phyloP scores from a whole-genome alignment of 1,284 basidiomycete species.

The Trichosporon sp. region DNA sequence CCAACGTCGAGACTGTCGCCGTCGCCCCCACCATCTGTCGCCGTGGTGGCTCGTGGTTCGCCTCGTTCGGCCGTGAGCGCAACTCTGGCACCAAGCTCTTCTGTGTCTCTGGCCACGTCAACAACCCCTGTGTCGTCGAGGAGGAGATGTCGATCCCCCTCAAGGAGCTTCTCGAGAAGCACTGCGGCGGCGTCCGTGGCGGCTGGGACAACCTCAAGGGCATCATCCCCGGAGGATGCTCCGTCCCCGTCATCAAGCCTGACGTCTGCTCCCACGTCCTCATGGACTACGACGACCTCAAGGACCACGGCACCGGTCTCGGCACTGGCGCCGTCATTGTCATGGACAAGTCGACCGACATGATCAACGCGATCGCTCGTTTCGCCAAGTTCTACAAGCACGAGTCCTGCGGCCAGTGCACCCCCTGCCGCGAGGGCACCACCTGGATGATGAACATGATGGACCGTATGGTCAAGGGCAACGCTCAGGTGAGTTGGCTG shows the following conservation, averaged over 20 bases:
- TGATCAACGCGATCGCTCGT: conserved; percentile 85
- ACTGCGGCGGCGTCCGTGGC: conserved; percentile 88
- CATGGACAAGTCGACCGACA: conserved; percentile 96
- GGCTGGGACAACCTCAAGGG: conserved; percentile 93
- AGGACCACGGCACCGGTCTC: conserved; percentile 88
- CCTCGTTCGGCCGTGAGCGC: conserved; percentile 81
- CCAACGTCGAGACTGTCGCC: conserved; percentile 96
- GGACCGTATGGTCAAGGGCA: conserved; percentile 69
- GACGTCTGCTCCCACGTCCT: conserved; percentile 74
- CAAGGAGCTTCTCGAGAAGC: conserved; percentile 89
- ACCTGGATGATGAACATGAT: conserved; percentile 99
- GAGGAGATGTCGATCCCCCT: conserved; percentile 99
- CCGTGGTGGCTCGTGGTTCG: conserved; percentile 88
- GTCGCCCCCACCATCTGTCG: conserved; percentile 96
- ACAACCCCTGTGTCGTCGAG: conserved; percentile 96
- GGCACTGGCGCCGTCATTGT: conserved; percentile 98
- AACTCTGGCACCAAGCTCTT: conserved; percentile 95
- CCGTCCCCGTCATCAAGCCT: conserved; percentile 88
- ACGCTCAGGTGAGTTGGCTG: background rate
- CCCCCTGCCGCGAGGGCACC: conserved; percentile 91
- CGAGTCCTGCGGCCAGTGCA: conserved; percentile 98
- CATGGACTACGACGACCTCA: conserved; percentile 99
- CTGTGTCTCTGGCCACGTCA: conserved; percentile 95
- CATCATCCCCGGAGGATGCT: conserved; percentile 90
- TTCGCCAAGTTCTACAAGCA: conserved; percentile 97